Percentiles rank a stretch among this genome's conserved stretches.
Conservation (phyloP, 192 early-diverging fungal species). For the Rhizophagus clarus region DNA sequence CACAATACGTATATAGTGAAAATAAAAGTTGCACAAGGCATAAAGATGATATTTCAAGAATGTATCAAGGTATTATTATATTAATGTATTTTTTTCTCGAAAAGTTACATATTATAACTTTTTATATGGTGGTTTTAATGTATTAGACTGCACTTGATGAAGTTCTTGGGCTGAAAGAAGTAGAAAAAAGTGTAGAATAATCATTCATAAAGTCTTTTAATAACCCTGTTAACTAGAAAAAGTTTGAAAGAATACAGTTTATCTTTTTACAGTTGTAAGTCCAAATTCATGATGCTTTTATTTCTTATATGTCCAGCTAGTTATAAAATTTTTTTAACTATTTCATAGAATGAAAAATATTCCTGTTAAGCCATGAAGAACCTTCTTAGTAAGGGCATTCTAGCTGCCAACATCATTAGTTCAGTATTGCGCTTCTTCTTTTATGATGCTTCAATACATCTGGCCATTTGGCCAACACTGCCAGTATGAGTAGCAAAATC, state of each 20-base stretch:
- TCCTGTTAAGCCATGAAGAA: constrained; percentile 28
- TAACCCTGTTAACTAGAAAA: background rate
- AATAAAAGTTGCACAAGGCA: too few species aligned
- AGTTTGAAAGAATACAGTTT: constrained; percentile 2
- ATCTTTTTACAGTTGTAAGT: constrained; percentile 25
- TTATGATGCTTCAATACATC: constrained; percentile 24
- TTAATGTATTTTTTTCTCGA: too few species aligned
- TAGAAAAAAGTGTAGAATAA: background rate
- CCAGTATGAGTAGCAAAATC: constrained; percentile 25
- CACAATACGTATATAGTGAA: too few species aligned
- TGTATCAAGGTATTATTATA: too few species aligned
- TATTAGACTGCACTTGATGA: constrained; percentile 11
- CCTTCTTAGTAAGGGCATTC: constrained; percentile 19
- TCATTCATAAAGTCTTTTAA: constrained; percentile 28
- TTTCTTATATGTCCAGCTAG: constrained; percentile 2
- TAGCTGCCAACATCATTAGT: constrained; percentile 26
- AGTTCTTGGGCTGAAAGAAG: constrained; percentile 17
- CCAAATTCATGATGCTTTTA: background rate
- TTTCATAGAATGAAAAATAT: constrained; percentile 25
- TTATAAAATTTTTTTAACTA: constrained; percentile 2
- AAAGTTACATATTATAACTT: too few species aligned
- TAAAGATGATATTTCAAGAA: too few species aligned
- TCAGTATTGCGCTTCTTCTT: constrained; percentile 25
- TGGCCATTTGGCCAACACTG: constrained; percentile 27
- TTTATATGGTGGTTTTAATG: background rate